Conservation (phyloP, 495 filamentous ascomycete species). For the Elasticomyces elasticus region DNA sequence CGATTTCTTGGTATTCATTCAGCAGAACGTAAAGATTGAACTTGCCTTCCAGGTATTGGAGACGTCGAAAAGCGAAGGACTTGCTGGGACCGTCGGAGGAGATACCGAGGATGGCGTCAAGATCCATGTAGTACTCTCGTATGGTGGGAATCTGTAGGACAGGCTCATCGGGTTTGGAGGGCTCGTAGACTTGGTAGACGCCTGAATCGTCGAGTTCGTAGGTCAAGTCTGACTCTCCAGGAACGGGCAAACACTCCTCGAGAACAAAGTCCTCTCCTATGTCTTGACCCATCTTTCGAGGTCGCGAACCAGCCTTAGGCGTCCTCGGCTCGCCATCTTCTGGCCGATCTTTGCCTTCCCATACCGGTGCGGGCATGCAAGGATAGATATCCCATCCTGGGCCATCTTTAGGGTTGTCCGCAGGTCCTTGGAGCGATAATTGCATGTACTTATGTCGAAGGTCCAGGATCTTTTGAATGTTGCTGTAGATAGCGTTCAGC, state of each 20-base stretch:
- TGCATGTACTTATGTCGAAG: constrained; percentile 81
- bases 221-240: constrained; percentile 54
- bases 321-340: constrained; percentile 5
- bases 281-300: constrained; percentile 75
- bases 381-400: constrained; percentile 83
- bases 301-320: constrained; percentile 8
- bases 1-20: constrained; percentile 95
- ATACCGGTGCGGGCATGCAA: constrained; percentile 77
- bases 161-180: constrained; percentile 51
- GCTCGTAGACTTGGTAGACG: constrained; percentile 85
- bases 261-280: constrained; percentile 88
- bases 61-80: constrained; percentile 85
- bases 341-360: constrained; percentile 55
- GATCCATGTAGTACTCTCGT: constrained; percentile 87
- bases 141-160: constrained; percentile 75
- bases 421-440: constrained; percentile 69
- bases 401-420: constrained; percentile 79
- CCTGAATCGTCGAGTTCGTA: constrained; percentile 73
- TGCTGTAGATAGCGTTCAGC: constrained; percentile 71
- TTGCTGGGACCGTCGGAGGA: constrained; percentile 94
- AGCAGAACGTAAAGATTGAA: constrained; percentile 87
- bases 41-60: constrained; percentile 92
- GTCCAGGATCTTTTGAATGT: constrained; percentile 73
- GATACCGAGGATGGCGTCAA: constrained; percentile 73
- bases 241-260: constrained; percentile 62